Percentiles rank a stretch among this genome's conserved stretches.
Conservation (phyloP, 208 protist genomes). For the Leishmania amazonensis region DNA sequence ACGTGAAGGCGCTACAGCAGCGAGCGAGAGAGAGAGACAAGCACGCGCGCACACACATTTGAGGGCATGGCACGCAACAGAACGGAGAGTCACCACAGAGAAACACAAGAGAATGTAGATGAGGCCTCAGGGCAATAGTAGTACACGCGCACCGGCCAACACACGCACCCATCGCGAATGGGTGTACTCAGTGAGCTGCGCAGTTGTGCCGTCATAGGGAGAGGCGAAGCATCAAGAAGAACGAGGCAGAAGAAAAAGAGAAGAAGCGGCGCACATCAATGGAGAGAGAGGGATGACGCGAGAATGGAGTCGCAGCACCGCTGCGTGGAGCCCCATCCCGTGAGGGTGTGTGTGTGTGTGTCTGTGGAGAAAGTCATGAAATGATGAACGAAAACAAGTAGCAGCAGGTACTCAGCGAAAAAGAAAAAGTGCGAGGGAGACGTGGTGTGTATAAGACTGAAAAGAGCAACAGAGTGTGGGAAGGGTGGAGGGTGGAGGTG, state of each 20-base stretch:
- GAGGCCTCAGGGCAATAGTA: not conserved
- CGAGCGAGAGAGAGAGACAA: not conserved
- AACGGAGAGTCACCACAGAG: not conserved
- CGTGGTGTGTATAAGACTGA: not conserved
- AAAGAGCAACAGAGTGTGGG: not conserved
- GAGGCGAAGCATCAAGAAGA: not conserved
- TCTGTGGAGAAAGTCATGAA: not conserved
- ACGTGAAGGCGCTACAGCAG: not conserved
- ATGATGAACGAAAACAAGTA: conserved; percentile 3
- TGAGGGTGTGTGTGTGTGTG: not conserved
- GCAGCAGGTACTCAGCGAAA: conserved; percentile 3
- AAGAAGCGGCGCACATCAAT: not conserved
- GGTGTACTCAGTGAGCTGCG: not conserved
- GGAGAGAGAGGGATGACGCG: too few relatives aligned
- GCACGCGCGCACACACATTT: not conserved
- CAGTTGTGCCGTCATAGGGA: not conserved
- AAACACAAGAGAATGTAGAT: not conserved
- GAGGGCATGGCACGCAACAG: not conserved
- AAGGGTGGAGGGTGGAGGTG: not conserved
- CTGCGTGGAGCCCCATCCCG: not conserved
- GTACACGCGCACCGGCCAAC: not conserved
- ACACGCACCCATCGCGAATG: not conserved
- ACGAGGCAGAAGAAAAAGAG: not conserved
- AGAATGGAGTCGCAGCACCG: not conserved
- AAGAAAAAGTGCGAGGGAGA: not conserved